phyloP scores from a whole-genome alignment of 306 rosid species.

The Corylus americana region DNA sequence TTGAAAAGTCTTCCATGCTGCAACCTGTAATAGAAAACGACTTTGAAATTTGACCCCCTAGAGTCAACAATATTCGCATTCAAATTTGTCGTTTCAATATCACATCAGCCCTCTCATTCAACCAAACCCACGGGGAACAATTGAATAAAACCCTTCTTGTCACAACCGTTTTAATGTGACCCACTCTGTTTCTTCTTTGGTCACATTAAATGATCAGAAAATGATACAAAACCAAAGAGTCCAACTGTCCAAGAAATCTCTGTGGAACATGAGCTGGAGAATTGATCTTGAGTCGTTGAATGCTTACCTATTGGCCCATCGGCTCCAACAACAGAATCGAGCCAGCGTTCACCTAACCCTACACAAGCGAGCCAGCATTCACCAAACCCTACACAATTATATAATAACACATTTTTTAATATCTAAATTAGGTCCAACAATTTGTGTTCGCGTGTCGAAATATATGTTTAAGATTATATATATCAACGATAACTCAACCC shows the following conservation, averaged over 20 bases:
- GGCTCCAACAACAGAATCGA: too few species aligned
- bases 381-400: neutral
- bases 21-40: neutral
- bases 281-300: neutral
- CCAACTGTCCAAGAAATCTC: neutral
- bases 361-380: neutral
- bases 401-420: neutral
- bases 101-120: neutral
- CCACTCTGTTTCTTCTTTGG: neutral
- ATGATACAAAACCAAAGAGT: neutral
- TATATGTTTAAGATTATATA: too few species aligned
- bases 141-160: neutral
- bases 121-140: neutral
- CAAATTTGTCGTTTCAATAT: neutral
- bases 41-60: neutral
- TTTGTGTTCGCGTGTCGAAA: too few species aligned
- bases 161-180: neutral
- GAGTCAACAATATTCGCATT: too few species aligned
- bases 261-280: neutral
- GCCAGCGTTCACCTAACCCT: neutral
- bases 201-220: conserved; percentile 1
- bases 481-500: too few species aligned
- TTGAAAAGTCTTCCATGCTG: neutral
- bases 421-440: too few species aligned
- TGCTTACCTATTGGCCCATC: too few species aligned